These are phyloP conservation scores for Lodderomyces metapsilosis DNA, from an alignment of 1,139 yeast species.

Conservation along the genomic window DNA sequence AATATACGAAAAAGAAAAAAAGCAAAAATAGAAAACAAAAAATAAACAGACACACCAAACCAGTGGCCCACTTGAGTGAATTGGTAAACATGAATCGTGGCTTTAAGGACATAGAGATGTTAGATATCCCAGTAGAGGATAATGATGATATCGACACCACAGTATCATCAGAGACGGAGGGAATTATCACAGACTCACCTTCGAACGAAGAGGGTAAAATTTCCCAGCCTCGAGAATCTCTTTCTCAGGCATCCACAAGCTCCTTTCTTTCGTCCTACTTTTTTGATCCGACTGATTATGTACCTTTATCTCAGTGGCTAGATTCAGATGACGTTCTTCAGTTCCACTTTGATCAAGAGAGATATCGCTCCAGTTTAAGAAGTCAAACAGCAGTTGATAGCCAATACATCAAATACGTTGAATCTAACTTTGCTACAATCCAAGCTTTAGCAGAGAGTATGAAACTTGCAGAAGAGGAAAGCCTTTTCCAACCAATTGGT, in stretches of 20 bases:
- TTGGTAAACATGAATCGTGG: slow-evolving; percentile 15
- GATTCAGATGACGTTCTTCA: slow-evolving; percentile 23
- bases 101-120: slow-evolving; percentile 46
- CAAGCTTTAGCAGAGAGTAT: slow-evolving; percentile 23
- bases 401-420: slow-evolving; percentile 29
- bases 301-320: slow-evolving; percentile 34
- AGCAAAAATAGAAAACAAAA: background rate
- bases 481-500: slow-evolving; percentile 28
- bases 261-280: background rate
- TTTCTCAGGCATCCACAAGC: background rate
- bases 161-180: slow-evolving; percentile 33
- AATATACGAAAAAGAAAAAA: too few relatives aligned
- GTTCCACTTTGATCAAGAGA: slow-evolving; percentile 29
- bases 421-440: slow-evolving; percentile 31
- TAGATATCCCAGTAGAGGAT: slow-evolving; percentile 37
- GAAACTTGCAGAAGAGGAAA: background rate
- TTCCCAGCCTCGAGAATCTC: background rate
- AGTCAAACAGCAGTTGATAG: slow-evolving; percentile 19
- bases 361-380: slow-evolving; percentile 27
- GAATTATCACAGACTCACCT: slow-evolving; percentile 20
- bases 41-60: too few relatives aligned
- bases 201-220: background rate
- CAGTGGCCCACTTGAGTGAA: too few relatives aligned
- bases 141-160: slow-evolving; percentile 19
- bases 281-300: background rate